Evolutionary conservation across 495 filamentous ascomycete genomes (phyloP).

Genomic region (Penicillium daleae): DNA sequence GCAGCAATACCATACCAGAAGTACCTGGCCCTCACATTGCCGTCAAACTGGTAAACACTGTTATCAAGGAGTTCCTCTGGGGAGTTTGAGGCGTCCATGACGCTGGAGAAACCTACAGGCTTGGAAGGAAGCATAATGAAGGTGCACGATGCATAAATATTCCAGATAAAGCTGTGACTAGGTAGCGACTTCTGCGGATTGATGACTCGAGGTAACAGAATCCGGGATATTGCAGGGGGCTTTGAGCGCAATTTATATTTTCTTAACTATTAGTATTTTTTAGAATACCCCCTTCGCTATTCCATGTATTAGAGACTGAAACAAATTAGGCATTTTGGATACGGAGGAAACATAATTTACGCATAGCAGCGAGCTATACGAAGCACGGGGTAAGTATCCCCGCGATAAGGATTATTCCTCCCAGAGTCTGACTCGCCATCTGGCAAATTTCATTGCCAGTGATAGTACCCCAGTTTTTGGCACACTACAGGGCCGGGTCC

Average conservation of each 20-base stretch:
- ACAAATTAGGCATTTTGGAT: background rate
- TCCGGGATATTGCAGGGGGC: background rate
- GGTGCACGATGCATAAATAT: background rate
- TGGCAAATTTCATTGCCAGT: too few relatives aligned
- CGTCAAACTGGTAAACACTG: background rate
- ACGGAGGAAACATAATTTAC: background rate
- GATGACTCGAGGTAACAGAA: background rate
- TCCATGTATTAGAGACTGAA: background rate
- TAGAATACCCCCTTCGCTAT: background rate
- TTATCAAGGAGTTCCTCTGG: slow-evolving; percentile 14
- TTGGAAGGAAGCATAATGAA: background rate
- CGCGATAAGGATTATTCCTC: background rate
- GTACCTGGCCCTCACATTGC: slow-evolving; percentile 12
- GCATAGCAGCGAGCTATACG: background rate
- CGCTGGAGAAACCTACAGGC: slow-evolving; percentile 19
- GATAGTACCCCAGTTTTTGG: too few relatives aligned
- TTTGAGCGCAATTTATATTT: background rate
- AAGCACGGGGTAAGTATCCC: background rate
- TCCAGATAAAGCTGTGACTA: background rate
- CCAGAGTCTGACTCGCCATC: background rate
- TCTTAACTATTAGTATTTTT: background rate
- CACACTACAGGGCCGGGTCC: too few relatives aligned
- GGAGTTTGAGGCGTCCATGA: slow-evolving; percentile 15
- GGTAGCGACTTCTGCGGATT: background rate
- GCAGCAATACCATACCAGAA: slow-evolving; percentile 21